Conservation (phyloP, 495 filamentous ascomycete species). For the Aspergillus mulundensis region DNA sequence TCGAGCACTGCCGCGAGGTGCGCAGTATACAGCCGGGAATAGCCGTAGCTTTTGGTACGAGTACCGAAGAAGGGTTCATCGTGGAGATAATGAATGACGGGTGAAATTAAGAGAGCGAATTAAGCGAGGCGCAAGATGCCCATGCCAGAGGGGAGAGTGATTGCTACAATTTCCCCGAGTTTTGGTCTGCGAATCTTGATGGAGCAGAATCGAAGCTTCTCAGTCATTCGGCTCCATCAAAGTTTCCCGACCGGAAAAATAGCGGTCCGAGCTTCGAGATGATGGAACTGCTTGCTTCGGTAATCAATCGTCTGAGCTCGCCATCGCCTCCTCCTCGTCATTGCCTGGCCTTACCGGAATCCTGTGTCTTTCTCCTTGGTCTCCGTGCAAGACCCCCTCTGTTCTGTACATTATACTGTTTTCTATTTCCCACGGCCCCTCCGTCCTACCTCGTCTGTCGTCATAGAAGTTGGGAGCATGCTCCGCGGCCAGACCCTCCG, state of each 20-base stretch:
- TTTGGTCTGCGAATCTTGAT: slow-evolving; percentile 14
- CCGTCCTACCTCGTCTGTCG: neutral
- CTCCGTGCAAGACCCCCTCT: slow-evolving; percentile 2
- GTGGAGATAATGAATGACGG: slow-evolving; percentile 9
- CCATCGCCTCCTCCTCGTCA: slow-evolving; percentile 15
- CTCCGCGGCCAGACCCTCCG: slow-evolving; percentile 51
- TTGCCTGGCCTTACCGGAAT: slow-evolving; percentile 7
- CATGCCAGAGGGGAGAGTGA: slow-evolving; percentile 2
- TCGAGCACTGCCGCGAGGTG: slow-evolving; percentile 36
- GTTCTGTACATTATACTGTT: slow-evolving; percentile 9
- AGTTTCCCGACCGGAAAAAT: slow-evolving; percentile 33
- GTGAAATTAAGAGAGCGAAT: neutral
- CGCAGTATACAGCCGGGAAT: slow-evolving; percentile 42
- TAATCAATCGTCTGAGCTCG: slow-evolving; percentile 26
- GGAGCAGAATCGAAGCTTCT: slow-evolving; percentile 34
- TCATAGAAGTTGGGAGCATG: slow-evolving; percentile 38
- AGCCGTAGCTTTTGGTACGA: slow-evolving; percentile 45
- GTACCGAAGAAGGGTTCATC: slow-evolving; percentile 41
- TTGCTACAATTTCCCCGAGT: neutral
- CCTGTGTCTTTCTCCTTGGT: slow-evolving; percentile 11
- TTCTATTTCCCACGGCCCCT: neutral
- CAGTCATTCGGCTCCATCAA: slow-evolving; percentile 25
- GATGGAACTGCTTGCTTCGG: slow-evolving; percentile 37
- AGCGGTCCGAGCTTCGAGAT: slow-evolving; percentile 19
- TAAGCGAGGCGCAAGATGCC: slow-evolving; percentile 6